phyloP scores from a whole-genome alignment of 164 flowering plant species.

The Nymphaea thermarum region DNA sequence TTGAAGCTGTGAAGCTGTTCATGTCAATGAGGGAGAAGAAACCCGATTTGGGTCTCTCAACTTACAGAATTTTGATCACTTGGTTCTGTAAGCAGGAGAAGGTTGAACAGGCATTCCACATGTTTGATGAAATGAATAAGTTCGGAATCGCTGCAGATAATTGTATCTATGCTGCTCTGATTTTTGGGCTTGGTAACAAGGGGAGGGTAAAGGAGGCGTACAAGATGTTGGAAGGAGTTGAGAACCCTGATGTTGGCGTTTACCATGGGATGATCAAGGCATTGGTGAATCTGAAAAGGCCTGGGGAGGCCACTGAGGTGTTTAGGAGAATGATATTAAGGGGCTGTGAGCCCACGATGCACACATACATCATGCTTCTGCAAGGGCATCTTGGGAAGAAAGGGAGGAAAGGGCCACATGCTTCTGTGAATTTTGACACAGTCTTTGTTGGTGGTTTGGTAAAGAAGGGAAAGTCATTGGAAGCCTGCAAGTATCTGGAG shows the following conservation, averaged over 20 bases:
- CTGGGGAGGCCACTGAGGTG: slow-evolving; percentile 76
- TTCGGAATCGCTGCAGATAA: slow-evolving; percentile 55
- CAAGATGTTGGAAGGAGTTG: slow-evolving; percentile 32
- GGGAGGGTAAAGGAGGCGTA: slow-evolving; percentile 53
- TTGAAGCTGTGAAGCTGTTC: slow-evolving; percentile 62
- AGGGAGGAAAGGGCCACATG: slow-evolving; percentile 72
- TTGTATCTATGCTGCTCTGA: slow-evolving; percentile 29
- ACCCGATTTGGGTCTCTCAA: slow-evolving; percentile 41
- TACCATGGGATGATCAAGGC: slow-evolving; percentile 84
- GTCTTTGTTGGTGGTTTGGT: slow-evolving; percentile 90
- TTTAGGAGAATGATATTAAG: slow-evolving; percentile 75
- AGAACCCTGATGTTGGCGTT: slow-evolving; percentile 41
- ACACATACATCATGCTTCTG: slow-evolving; percentile 81
- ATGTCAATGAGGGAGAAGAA: slow-evolving; percentile 36
- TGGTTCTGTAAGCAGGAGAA: slow-evolving; percentile 74
- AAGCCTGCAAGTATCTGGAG: slow-evolving; percentile 76
- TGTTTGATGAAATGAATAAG: slow-evolving; percentile 62
- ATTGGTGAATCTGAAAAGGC: slow-evolving; percentile 43
- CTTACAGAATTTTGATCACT: slow-evolving; percentile 48
- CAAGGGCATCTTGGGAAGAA: slow-evolving; percentile 90
- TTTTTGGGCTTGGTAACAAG: slow-evolving; percentile 50
- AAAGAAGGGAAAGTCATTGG: slow-evolving; percentile 64
- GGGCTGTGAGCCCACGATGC: slow-evolving; percentile 89
- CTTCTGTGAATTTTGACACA: slow-evolving; percentile 65
- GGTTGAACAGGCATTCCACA: slow-evolving; percentile 24